These are phyloP conservation scores for Kurtzmaniella cleridarum DNA, from an alignment of 805 yeast species.

Conservation along the genomic window DNA sequence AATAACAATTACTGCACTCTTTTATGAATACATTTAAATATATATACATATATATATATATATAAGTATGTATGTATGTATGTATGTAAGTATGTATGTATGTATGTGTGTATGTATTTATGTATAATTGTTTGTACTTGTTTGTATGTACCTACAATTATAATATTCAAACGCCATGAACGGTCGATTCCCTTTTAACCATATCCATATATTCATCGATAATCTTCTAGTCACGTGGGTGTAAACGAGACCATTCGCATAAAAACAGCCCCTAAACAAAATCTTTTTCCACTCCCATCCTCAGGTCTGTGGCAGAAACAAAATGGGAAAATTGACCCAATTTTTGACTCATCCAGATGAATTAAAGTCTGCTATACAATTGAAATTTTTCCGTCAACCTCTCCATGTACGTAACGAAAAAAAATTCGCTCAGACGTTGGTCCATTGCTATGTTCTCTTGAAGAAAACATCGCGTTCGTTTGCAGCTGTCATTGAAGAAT, in stretches of 20 bases:
- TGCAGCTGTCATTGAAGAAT: conserved; percentile 87
- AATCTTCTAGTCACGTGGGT: too few species aligned
- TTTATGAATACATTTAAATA: too few species aligned
- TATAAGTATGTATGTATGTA: too few species aligned
- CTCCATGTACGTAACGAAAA: conserved; percentile 43
- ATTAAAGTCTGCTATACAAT: conserved; percentile 59
- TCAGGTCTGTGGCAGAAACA: background rate
- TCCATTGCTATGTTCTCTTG: conserved; percentile 64
- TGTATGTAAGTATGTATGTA: too few species aligned
- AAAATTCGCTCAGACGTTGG: conserved; percentile 25
- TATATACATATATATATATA: too few species aligned
- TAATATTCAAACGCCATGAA: too few species aligned
- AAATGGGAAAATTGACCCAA: conserved; percentile 58
- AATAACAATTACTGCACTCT: too few species aligned
- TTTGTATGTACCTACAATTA: too few species aligned
- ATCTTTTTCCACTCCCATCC: background rate
- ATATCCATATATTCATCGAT: too few species aligned
- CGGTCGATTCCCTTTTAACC: too few species aligned
- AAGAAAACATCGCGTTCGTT: conserved; percentile 80
- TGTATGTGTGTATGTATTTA: too few species aligned
- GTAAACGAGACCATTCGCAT: too few species aligned
- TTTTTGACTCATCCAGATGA: conserved; percentile 68
- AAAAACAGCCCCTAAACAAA: background rate
- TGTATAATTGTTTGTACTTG: background rate
- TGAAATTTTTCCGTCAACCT: conserved; percentile 48